Percentiles rank a stretch among this genome's conserved stretches.
Evolutionary conservation across 2,329 filamentous ascomycete genomes (phyloP).

Genomic region (Thelonectria rubi): DNA sequence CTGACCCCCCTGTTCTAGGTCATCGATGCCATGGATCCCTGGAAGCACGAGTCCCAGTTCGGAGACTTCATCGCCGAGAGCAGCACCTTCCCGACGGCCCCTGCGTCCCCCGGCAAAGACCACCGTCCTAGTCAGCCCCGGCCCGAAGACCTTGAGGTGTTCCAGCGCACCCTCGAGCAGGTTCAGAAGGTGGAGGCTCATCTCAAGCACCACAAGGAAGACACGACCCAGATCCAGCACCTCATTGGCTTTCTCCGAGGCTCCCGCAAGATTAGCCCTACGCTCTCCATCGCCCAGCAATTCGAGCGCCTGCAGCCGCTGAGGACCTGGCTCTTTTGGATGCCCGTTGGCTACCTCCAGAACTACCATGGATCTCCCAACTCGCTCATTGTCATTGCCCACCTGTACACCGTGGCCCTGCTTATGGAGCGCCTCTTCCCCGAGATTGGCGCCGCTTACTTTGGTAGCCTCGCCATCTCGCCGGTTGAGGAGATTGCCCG

Average conservation of each 20-base stretch:
- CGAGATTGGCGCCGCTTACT: slow-evolving; percentile 89
- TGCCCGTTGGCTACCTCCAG: slow-evolving; percentile 85
- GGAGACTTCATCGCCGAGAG: slow-evolving; percentile 83
- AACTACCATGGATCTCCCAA: slow-evolving; percentile 78
- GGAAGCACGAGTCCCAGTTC: slow-evolving; percentile 90
- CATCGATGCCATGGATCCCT: slow-evolving; percentile 88
- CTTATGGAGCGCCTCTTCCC: slow-evolving; percentile 91
- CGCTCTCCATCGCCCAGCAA: slow-evolving; percentile 79
- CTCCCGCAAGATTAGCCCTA: slow-evolving; percentile 74
- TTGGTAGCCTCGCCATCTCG: slow-evolving; percentile 79
- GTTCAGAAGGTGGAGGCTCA: slow-evolving; percentile 74
- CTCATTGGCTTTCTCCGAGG: slow-evolving; percentile 77
- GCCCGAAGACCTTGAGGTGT: slow-evolving; percentile 75
- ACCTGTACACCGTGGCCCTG: slow-evolving; percentile 90
- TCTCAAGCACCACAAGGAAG: slow-evolving; percentile 74
- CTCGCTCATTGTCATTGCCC: slow-evolving; percentile 83
- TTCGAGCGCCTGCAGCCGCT: slow-evolving; percentile 91
- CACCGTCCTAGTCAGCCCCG: slow-evolving; percentile 69
- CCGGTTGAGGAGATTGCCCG: slow-evolving; percentile 89
- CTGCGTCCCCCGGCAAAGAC: slow-evolving; percentile 68
- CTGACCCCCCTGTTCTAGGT: slow-evolving; percentile 62
- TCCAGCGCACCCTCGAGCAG: slow-evolving; percentile 73
- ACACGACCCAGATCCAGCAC: slow-evolving; percentile 73
- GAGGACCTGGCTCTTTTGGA: slow-evolving; percentile 94
- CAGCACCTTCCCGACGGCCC: slow-evolving; percentile 75